phyloP scores from a whole-genome alignment of 306 rosid genomes.

The Ochetophila trinervis region DNA sequence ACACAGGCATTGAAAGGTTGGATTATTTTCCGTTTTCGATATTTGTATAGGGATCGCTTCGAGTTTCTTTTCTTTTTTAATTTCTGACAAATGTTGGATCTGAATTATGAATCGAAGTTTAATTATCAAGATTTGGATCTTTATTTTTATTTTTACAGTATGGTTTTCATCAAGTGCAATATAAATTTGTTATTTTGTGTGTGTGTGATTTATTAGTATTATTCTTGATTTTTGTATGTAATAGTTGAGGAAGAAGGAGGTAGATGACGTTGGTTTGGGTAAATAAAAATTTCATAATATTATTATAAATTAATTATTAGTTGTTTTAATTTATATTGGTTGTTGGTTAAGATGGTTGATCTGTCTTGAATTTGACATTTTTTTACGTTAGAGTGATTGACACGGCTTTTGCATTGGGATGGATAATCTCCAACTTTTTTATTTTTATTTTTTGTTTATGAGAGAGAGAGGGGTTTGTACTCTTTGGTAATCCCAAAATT shows the following conservation, averaged over 20 bases:
- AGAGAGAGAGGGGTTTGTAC: constrained; percentile 14
- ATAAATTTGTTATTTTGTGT: neutral
- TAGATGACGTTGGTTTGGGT: constrained; percentile 14
- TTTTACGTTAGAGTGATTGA: constrained; percentile 29
- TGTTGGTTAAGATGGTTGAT: constrained; percentile 31
- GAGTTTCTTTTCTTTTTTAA: no score
- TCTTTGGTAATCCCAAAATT: constrained; percentile 20
- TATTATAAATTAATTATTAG: neutral
- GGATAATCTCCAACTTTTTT: constrained; percentile 13
- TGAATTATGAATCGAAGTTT: constrained; percentile 8
- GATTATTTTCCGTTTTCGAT: no score
- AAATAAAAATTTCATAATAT: no score
- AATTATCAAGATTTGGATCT: neutral
- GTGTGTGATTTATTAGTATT: no score
- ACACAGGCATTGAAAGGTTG: no score
- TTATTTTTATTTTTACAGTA: neutral
- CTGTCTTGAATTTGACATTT: constrained; percentile 31
- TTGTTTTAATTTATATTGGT: constrained; percentile 5
- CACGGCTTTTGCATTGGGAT: constrained; percentile 39
- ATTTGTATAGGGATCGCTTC: no score
- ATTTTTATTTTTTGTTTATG: no score
- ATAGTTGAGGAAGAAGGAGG: neutral
- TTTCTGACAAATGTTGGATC: constrained; percentile 25
- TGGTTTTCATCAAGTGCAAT: neutral
- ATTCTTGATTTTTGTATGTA: neutral